Base-by-base conservation (phyloP, 495 filamentous ascomycete species). In the Rostrohypoxylon terebratum region DNA sequence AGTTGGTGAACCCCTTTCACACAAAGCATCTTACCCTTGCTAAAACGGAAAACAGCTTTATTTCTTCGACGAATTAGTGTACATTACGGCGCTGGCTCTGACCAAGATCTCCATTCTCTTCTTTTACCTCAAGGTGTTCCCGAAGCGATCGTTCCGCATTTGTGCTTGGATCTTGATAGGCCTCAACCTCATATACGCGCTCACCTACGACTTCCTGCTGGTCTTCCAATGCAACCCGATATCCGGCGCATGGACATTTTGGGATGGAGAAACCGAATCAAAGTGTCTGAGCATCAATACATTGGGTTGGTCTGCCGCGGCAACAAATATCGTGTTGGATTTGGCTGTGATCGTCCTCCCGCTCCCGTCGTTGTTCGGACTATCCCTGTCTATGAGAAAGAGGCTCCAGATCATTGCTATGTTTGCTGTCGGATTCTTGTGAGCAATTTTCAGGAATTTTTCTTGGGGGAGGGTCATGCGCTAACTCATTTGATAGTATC, bases 111-210 rank as follows among this genome's bases (percentile, higher is more conserved):
- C 83, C 42, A 83, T 87, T 36, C 81, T 87, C 8, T 79, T 79
- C 69, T 86, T 87, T 73, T 87, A 87, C 74, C 78, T 86, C 23
- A 84, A 83, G 36, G 81, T 87, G 50, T 87, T 87, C 59, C 81
- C 82, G 40, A 77, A 82, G 28, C 50, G 63, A 1, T 75, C 71
- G 1, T 83, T 87, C 47, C 83, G 81, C 33, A 72, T 78, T 33
- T 69, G 73, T 25, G 75, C 77, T 3, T 81, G 74, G 50, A 57
- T 65, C 7, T 63, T 79, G 55, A 82, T 86, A 65, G 72, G 50
- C n/a, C 67, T 81, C 48, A 81, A 80, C 45, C 21, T 59, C 31
- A 20, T 74, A 6, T 76, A 79, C n/a, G 73, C 78, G 21, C 18
- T 78, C 38, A 66, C 77, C n/a, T 78, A 78, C 50, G 67, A 78